A percentile compares a stretch with the other conserved stretches of the same genome.
phyloP scores from a whole-genome alignment of 257 asterid species.

The Ehretia macrophylla region DNA sequence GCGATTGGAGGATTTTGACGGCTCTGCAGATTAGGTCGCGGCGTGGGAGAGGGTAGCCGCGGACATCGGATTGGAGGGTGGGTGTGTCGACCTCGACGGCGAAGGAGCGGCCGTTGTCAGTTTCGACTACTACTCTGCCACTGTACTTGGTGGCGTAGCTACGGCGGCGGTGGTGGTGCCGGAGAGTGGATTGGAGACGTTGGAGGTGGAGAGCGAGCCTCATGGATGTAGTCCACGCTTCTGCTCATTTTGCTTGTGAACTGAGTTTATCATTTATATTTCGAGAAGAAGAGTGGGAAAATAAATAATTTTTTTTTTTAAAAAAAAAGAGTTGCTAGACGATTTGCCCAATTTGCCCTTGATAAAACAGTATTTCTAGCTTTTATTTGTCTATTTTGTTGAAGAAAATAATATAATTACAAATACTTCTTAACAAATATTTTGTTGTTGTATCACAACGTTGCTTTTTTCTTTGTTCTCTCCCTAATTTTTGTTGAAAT shows the following conservation, averaged over 20 bases:
- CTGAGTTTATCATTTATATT: too few relatives aligned
- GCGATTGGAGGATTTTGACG: slow-evolving; percentile 54
- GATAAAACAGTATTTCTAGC: too few relatives aligned
- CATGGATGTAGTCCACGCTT: background rate
- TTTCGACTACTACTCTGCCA: slow-evolving; percentile 54
- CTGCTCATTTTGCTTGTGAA: background rate
- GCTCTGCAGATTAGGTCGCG: slow-evolving; percentile 78
- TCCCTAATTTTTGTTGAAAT: too few relatives aligned
- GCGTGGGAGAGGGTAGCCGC: slow-evolving; percentile 93
- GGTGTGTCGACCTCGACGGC: slow-evolving; percentile 66
- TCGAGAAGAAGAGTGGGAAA: too few relatives aligned
- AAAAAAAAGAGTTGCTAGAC: too few relatives aligned
- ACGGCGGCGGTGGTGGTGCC: slow-evolving; percentile 40
- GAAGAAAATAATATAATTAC: too few relatives aligned
- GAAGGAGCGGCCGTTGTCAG: slow-evolving; percentile 57
- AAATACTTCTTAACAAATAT: too few relatives aligned
- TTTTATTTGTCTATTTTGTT: too few relatives aligned
- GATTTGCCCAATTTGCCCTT: too few relatives aligned
- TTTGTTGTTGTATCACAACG: too few relatives aligned
- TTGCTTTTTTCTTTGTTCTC: too few relatives aligned
- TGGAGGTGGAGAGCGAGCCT: slow-evolving; percentile 15
- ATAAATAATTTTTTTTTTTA: too few relatives aligned
- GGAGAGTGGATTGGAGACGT: slow-evolving; percentile 13
- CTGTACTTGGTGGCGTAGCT: slow-evolving; percentile 76
- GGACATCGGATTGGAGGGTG: slow-evolving; percentile 46